A percentile compares a stretch with the other conserved stretches of the same genome.
Evolutionary conservation across 345 rosid species (phyloP).

Genomic region (Psidium friedrichsthalianum): DNA sequence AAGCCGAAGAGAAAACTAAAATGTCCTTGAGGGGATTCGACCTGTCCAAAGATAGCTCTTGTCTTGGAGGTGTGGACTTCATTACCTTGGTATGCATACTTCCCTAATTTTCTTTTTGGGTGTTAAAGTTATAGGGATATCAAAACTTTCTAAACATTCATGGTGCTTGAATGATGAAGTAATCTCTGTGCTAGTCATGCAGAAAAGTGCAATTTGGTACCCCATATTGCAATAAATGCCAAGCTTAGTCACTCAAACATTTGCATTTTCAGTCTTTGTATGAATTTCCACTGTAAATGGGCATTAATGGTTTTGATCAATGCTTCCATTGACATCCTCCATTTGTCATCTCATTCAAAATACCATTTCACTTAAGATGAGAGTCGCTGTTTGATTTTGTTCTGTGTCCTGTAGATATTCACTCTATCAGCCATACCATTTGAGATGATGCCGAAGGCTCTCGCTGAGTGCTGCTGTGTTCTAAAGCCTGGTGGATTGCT

Average conservation of each 20-base stretch:
- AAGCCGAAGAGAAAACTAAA: slow-evolving; percentile 9
- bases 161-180: not conserved
- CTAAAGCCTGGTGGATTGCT: slow-evolving; percentile 78
- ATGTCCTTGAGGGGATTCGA: not conserved
- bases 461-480: slow-evolving; percentile 50
- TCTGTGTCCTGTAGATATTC: slow-evolving; percentile 43
- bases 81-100: slow-evolving; percentile 54
- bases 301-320: not conserved
- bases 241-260: not conserved
- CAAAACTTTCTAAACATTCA: not conserved
- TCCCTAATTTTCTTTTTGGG: not conserved
- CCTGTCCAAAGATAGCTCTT: slow-evolving; percentile 25
- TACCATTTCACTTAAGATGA: not conserved
- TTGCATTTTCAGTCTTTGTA: not conserved
- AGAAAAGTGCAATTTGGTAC: not conserved
- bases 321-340: not conserved
- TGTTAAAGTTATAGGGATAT: not conserved
- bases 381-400: not conserved
- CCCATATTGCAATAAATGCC: not conserved
- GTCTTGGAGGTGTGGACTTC: slow-evolving; percentile 70
- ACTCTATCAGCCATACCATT: slow-evolving; percentile 81
- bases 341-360: not conserved
- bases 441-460: slow-evolving; percentile 49
- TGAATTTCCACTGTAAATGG: not conserved
- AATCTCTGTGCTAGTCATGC: not conserved